Evolutionary conservation across 139 green algal species (phyloP).

Genomic region (Coelastrella sp.): DNA sequence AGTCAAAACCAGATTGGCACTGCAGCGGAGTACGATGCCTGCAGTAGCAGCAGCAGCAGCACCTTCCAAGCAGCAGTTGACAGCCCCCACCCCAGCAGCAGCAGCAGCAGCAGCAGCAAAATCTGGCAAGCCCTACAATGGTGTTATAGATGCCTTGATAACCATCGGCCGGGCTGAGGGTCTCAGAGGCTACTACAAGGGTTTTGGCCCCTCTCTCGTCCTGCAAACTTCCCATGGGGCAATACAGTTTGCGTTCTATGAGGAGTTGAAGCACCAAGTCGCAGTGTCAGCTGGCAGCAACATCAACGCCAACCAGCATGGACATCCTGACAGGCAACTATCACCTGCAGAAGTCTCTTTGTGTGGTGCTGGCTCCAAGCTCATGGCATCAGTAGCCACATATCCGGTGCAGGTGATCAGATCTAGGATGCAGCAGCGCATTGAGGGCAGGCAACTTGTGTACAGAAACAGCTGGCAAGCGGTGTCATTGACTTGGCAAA

Average conservation of each 20-base stretch:
- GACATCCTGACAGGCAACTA: slow-evolving; percentile 35
- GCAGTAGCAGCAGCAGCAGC: neutral
- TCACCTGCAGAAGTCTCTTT: slow-evolving; percentile 62
- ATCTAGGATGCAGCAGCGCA: slow-evolving; percentile 90
- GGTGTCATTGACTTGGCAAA: slow-evolving; percentile 57
- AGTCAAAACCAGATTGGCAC: slow-evolving; percentile 93
- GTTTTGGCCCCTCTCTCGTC: slow-evolving; percentile 88
- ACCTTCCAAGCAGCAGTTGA: neutral
- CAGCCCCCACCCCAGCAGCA: slow-evolving; percentile 42
- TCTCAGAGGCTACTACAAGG: slow-evolving; percentile 88
- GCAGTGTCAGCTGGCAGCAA: neutral
- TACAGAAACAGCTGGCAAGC: slow-evolving; percentile 52
- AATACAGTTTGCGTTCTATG: slow-evolving; percentile 97
- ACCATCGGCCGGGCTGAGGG: slow-evolving; percentile 85
- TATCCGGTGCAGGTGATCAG: slow-evolving; percentile 87
- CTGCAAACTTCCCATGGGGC: slow-evolving; percentile 90
- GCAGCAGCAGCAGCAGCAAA: neutral
- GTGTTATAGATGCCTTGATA: slow-evolving; percentile 78
- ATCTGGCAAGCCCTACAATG: slow-evolving; percentile 62
- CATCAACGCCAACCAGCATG: neutral
- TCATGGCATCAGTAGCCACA: slow-evolving; percentile 85
- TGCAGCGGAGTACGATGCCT: slow-evolving; percentile 68
- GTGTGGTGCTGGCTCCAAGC: slow-evolving; percentile 89
- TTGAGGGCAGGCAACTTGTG: slow-evolving; percentile 63
- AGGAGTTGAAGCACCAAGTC: slow-evolving; percentile 87